Conservation (phyloP, 75 land plant genomes). For the Ceratopteris richardii region DNA sequence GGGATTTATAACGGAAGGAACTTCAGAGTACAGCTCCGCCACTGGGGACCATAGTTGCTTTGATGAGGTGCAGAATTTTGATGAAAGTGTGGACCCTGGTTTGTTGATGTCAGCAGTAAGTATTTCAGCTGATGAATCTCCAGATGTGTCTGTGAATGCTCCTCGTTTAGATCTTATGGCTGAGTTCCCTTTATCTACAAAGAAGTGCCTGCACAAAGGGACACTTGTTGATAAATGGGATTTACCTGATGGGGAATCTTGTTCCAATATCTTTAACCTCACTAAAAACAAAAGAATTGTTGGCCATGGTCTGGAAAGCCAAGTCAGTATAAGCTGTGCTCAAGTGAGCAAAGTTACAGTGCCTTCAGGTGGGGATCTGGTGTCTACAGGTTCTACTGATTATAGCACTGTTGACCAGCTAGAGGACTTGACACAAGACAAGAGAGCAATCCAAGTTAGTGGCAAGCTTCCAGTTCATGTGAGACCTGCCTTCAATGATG, state of each 20-base stretch:
- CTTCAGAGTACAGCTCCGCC: neutral
- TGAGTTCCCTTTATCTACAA: constrained; percentile 53
- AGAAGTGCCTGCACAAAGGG: neutral
- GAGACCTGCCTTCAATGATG: constrained; percentile 20
- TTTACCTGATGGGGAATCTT: neutral
- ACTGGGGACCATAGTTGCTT: neutral
- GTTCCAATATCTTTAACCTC: neutral
- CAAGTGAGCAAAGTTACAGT: neutral
- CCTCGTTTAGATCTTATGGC: constrained; percentile 71
- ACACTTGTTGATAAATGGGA: neutral
- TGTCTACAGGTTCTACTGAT: neutral
- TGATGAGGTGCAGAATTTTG: constrained; percentile 3
- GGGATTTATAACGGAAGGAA: neutral
- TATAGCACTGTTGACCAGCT: neutral
- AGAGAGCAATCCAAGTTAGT: constrained; percentile 40
- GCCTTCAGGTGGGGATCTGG: neutral
- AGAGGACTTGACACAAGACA: constrained; percentile 52
- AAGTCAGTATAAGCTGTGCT: neutral
- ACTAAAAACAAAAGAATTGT: neutral
- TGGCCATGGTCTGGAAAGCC: neutral
- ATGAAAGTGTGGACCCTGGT: neutral
- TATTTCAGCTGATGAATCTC: constrained; percentile 32
- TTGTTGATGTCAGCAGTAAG: neutral
- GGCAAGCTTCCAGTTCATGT: constrained; percentile 12
- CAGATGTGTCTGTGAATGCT: constrained; percentile 77